Evolutionary conservation across 441 rosid genomes (phyloP).

Genomic region (Syzygium malaccense): DNA sequence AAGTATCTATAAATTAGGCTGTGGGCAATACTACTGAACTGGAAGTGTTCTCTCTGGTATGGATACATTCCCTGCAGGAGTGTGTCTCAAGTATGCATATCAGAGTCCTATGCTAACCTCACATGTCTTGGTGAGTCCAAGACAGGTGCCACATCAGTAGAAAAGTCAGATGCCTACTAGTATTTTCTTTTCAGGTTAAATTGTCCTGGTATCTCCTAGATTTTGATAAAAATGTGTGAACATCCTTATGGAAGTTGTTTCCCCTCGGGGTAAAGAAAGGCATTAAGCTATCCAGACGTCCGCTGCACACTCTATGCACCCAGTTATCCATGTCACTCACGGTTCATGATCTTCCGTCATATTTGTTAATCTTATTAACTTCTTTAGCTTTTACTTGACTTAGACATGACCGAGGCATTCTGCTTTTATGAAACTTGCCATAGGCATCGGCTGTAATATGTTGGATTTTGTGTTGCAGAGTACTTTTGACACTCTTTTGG

Average conservation of each 20-base stretch:
- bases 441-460: neutral
- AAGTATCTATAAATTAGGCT: neutral
- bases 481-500: constrained; percentile 55
- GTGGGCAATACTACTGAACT: neutral
- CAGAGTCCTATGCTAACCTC: neutral
- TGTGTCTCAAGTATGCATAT: neutral
- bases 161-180: neutral
- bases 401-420: neutral
- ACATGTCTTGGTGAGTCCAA: neutral
- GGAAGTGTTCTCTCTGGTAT: neutral
- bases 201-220: neutral
- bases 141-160: neutral
- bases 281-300: neutral
- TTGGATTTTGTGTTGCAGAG: constrained; percentile 42
- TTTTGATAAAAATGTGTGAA: neutral
- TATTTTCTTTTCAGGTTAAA: neutral
- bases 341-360: neutral
- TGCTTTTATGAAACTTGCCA: neutral
- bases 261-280: neutral
- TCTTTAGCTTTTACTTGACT: neutral
- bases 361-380: neutral
- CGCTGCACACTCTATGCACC: neutral
- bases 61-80: neutral
- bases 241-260: neutral
- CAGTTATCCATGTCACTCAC: neutral